Evolutionary conservation across 169 alveolate species (phyloP).

Genomic region (Eimeria tenella): DNA sequence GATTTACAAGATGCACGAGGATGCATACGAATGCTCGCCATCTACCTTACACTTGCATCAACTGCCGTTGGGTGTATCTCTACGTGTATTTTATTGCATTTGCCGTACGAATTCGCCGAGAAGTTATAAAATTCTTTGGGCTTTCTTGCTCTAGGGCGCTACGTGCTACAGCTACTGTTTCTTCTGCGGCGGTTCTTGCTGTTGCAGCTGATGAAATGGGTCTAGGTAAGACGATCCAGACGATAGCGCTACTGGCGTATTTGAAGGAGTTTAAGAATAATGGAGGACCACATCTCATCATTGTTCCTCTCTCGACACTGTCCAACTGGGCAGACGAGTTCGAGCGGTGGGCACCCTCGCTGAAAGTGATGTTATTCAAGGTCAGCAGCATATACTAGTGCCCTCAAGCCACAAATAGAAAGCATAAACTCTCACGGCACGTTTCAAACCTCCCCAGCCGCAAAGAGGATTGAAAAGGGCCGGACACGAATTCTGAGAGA

Average conservation of each 20-base stretch:
- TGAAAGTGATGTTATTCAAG: conserved; percentile 89
- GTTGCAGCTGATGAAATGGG: conserved; percentile 82
- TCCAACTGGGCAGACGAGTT: conserved; percentile 96
- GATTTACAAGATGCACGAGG: no score
- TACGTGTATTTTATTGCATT: no score
- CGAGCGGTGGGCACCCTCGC: conserved; percentile 95
- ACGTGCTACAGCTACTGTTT: no score
- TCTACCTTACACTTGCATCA: no score
- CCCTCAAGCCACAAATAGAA: not conserved
- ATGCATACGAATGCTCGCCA: no score
- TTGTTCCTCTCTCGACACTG: conserved; percentile 94
- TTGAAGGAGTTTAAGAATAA: conserved; percentile 43
- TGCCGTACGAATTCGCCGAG: no score
- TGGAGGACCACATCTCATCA: conserved; percentile 73
- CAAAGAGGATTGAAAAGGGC: not conserved
- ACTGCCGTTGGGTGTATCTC: no score
- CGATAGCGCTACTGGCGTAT: conserved; percentile 78
- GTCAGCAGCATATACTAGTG: conserved; percentile 76
- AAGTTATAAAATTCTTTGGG: no score
- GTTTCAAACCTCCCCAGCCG: not conserved
- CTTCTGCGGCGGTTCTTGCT: no score
- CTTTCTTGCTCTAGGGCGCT: no score
- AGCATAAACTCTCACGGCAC: not conserved
- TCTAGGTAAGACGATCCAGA: conserved; percentile 76
- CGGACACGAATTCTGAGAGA: no score